Conservation (phyloP, 257 asterid species). For the Przewalskia tangutica region DNA sequence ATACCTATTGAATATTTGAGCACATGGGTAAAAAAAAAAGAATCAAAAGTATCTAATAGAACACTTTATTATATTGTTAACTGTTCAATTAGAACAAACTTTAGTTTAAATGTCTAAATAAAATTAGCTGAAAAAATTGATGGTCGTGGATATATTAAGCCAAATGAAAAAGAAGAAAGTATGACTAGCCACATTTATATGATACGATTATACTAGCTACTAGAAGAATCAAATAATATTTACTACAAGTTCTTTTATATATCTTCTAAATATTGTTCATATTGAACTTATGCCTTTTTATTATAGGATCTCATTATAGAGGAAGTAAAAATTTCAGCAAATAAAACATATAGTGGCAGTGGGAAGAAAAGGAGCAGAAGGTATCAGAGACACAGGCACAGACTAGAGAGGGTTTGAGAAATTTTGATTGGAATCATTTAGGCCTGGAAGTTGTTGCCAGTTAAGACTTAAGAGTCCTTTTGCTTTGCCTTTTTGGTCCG, state of each 20-base stretch:
- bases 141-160: too few relatives aligned
- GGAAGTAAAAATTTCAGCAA: background rate
- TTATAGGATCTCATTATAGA: background rate
- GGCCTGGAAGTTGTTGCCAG: background rate
- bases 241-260: too few relatives aligned
- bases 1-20: too few relatives aligned
- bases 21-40: too few relatives aligned
- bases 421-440: constrained; percentile 9
- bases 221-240: too few relatives aligned
- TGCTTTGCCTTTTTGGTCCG: constrained; percentile 4
- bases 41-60: too few relatives aligned
- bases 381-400: background rate
- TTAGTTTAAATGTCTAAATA: too few relatives aligned
- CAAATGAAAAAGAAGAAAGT: too few relatives aligned
- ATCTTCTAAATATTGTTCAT: too few relatives aligned
- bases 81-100: too few relatives aligned
- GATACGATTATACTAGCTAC: background rate
- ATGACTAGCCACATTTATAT: background rate
- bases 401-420: background rate
- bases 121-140: too few relatives aligned
- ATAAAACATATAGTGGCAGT: background rate
- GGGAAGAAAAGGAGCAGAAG: background rate
- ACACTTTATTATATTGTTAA: too few relatives aligned
- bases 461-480: background rate
- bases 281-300: background rate